Evolutionary conservation across 108 stramenopile species (phyloP), one percentile per base, ranked within the genome.

Genomic region (Fragilariopsis cylindrus): DNA sequence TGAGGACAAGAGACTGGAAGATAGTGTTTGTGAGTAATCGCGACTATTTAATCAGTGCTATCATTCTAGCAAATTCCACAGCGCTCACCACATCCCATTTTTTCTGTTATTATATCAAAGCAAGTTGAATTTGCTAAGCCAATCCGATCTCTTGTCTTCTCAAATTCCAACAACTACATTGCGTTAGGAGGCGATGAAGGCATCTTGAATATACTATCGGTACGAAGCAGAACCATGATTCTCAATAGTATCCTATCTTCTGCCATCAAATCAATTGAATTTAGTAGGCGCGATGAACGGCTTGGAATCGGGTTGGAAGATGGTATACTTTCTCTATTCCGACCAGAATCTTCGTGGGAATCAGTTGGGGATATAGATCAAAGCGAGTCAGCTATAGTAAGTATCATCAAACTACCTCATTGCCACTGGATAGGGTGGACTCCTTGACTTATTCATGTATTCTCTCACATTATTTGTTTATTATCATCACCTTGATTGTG

Each of bases 51-150:
- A 57, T 18, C 1, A 70, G 3, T 21, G 57, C 57, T 4, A 56
- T 47, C 3, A 8, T 13, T 18, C 9, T 30, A 43, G 16, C 30
- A 12, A 55, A 16, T 45, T 39, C 48, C 52, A 53, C 52, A 13
- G 16, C 40, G 13, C 13, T 7, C 60, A 40, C 12, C 21, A 41
- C 11, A 56, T 56, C 18, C 19, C 19, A 5, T 19, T 15, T 19
- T 18, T 62, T 42, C 4, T 40, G 43, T 45, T 65, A 13, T 18
- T 55, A 15, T n/a, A 47, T 15, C 19, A 57, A 15, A 81, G 73
- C 71, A 81, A 74, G 69, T 81, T 53, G 71, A 66, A 19, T 85
- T 85, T 71, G 57, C 71, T 43, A 69, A 85, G 41, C 78, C 84
- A 30, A 75, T 81, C 19, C 53, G 68, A 40, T 65, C 71, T 18